phyloP scores from a whole-genome alignment of 2,329 filamentous ascomycete genomes.

The Lasiodiplodia sp. region DNA sequence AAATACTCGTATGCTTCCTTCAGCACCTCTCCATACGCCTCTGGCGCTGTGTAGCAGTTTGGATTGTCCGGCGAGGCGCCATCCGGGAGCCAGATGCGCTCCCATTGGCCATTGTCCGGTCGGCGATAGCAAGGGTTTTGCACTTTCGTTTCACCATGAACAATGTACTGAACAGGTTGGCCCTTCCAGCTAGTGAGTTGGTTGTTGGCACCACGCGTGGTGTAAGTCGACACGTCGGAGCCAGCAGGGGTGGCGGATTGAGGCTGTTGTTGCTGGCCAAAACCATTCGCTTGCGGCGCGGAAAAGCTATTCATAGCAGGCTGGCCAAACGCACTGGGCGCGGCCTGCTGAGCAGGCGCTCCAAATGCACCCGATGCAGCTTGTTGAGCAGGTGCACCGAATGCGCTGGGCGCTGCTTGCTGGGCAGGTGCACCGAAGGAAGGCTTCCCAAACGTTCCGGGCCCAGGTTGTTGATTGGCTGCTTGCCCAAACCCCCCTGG shows the following conservation, averaged over 20 bases:
- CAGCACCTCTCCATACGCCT: constrained; percentile 64
- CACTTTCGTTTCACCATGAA: constrained; percentile 34
- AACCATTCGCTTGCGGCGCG: constrained; percentile 30
- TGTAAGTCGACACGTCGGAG: constrained; percentile 46
- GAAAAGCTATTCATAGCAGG: constrained; percentile 29
- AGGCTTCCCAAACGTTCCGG: constrained; percentile 38
- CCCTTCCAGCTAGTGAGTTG: constrained; percentile 68
- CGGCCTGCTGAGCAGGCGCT: constrained; percentile 1
- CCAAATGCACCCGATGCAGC: constrained; percentile 31
- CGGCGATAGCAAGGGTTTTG: constrained; percentile 11
- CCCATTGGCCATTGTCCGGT: constrained; percentile 46
- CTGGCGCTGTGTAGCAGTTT: constrained; percentile 66
- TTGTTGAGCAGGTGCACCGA: no score
- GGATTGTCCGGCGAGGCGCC: constrained; percentile 66
- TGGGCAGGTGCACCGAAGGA: constrained; percentile 49
- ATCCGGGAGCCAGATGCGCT: constrained; percentile 75
- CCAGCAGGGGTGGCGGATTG: constrained; percentile 8
- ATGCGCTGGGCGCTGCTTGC: constrained; percentile 31
- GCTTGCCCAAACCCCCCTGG: constrained; percentile 23
- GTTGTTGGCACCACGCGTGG: constrained; percentile 52
- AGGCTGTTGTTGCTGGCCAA: constrained; percentile 35
- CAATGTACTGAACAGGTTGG: constrained; percentile 64
- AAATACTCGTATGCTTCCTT: constrained; percentile 71
- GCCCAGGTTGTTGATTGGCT: constrained; percentile 9
- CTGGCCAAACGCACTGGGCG: constrained; percentile 37